Evolutionary conservation across 306 rosid species (phyloP).

Genomic region (Corylus heterophylla): DNA sequence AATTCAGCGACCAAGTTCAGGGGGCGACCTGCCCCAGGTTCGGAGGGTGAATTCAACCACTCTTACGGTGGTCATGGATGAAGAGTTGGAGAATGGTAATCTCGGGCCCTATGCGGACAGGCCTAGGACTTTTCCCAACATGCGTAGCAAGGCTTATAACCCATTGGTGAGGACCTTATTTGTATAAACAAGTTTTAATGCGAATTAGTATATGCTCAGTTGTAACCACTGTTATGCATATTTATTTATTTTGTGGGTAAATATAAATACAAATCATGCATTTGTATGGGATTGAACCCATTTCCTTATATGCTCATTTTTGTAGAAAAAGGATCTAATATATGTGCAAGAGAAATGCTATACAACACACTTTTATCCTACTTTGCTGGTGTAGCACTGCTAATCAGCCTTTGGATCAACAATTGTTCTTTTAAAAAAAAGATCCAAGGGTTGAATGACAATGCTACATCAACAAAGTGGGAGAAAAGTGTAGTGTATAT

Average conservation of each 20-base stretch:
- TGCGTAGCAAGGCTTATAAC: constrained; percentile 83
- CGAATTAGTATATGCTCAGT: neutral
- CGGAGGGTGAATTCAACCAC: constrained; percentile 67
- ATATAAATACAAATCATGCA: neutral
- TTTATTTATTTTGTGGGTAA: neutral
- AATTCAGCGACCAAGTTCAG: constrained; percentile 93
- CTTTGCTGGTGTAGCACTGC: no score
- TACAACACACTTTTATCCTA: no score
- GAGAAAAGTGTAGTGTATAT: no score
- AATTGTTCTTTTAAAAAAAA: no score
- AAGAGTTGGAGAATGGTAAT: constrained; percentile 66
- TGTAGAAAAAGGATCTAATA: no score
- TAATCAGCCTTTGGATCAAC: no score
- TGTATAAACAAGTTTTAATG: neutral
- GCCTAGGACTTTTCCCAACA: constrained; percentile 83
- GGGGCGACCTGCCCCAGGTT: constrained; percentile 98
- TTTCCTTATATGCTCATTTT: neutral
- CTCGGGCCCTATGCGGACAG: constrained; percentile 73
- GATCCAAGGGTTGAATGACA: no score
- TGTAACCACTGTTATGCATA: neutral
- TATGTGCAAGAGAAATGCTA: no score
- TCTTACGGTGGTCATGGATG: constrained; percentile 60
- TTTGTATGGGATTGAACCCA: neutral
- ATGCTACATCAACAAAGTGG: no score
- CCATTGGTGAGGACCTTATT: constrained; percentile 60